phyloP scores from a whole-genome alignment of 352 stramenopile genomes.

The Pythium chondricola region DNA sequence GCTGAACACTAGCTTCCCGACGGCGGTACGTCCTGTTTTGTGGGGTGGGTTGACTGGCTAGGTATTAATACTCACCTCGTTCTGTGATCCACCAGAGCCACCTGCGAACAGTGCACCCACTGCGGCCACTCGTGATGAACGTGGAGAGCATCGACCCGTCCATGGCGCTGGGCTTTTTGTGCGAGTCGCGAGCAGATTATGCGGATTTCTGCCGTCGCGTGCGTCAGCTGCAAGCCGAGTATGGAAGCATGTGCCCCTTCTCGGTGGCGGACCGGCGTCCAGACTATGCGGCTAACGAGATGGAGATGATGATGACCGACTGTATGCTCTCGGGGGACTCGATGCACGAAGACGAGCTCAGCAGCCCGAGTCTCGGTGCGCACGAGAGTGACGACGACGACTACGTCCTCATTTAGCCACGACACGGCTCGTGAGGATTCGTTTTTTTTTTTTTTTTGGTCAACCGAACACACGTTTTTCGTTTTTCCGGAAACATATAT shows the following conservation, averaged over 20 bases:
- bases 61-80: conserved; percentile 5
- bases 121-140: conserved; percentile 64
- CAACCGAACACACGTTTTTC: too few species aligned
- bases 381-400: conserved; percentile 53
- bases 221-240: conserved; percentile 31
- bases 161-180: conserved; percentile 92
- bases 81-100: conserved; percentile 34
- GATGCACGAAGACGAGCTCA: conserved; percentile 42
- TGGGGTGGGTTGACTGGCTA: too few species aligned
- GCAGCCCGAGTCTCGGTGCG: conserved; percentile 13
- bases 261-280: conserved; percentile 50
- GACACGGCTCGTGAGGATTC: too few species aligned
- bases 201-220: conserved; percentile 58
- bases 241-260: conserved; percentile 47
- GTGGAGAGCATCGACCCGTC: conserved; percentile 91
- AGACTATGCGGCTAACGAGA: conserved; percentile 42
- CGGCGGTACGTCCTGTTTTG: conserved; percentile 39
- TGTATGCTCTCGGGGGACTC: conserved; percentile 56
- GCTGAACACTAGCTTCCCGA: conserved; percentile 67
- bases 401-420: conserved; percentile 55
- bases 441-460: too few species aligned
- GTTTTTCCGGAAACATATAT: too few species aligned
- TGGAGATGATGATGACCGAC: conserved; percentile 39
- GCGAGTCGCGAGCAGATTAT: conserved; percentile 67
- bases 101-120: conserved; percentile 47